These are phyloP conservation scores for Rhizopogon hawkerae DNA, from an alignment of 1,284 basidiomycete species.

Conservation along the genomic window DNA sequence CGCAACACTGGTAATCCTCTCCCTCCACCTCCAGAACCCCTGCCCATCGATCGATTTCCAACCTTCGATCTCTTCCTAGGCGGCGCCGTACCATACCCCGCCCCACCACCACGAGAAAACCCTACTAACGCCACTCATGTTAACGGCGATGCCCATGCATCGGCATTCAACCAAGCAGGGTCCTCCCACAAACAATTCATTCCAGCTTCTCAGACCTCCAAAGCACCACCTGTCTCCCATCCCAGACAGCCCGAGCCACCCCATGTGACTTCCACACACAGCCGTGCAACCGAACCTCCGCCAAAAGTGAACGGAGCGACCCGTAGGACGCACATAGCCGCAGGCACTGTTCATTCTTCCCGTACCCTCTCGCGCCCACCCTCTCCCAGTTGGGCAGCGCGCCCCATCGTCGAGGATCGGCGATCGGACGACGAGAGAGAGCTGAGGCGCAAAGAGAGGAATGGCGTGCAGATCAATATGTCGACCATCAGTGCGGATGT, in stretches of 20 bases:
- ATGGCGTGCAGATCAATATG: background rate
- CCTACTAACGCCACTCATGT: background rate
- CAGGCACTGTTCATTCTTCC: constrained; percentile 4
- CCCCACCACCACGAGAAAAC: constrained; percentile 18
- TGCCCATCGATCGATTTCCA: constrained; percentile 34
- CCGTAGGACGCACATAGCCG: constrained; percentile 9
- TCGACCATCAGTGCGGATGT: background rate
- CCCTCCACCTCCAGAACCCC: constrained; percentile 40
- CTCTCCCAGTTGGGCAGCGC: constrained; percentile 25
- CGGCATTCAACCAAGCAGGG: constrained; percentile 7
- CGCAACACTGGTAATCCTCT: constrained; percentile 34
- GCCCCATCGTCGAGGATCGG: constrained; percentile 23
- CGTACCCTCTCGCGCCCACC: constrained; percentile 15
- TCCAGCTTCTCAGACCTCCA: constrained; percentile 9
- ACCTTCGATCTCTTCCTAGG: constrained; percentile 22
- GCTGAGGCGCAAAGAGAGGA: constrained; percentile 8
- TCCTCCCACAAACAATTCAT: constrained; percentile 12
- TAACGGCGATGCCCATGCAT: constrained; percentile 11
- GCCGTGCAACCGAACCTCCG: constrained; percentile 7
- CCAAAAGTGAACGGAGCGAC: constrained; percentile 5
- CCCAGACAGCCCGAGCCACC: constrained; percentile 15
- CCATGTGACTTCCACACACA: constrained; percentile 11
- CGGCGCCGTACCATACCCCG: constrained; percentile 21
- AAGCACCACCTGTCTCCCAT: constrained; percentile 16
- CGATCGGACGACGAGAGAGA: constrained; percentile 27